Conservation (phyloP, 345 rosid genomes). For the Salix viminalis region DNA sequence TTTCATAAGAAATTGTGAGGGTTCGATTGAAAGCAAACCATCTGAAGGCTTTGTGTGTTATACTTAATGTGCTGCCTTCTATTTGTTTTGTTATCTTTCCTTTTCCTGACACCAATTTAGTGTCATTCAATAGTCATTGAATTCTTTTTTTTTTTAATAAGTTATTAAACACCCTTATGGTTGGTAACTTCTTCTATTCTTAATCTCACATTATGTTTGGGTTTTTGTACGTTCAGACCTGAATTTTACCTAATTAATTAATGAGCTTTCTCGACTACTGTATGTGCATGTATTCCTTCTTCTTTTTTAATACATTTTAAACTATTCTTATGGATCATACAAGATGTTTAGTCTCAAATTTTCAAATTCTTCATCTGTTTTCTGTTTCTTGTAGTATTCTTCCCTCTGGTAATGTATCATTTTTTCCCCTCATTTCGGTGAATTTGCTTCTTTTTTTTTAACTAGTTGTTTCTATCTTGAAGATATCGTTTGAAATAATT, state of each 20-base stretch:
- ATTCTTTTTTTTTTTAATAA: not conserved
- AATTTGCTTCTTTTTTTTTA: not conserved
- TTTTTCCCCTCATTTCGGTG: not conserved
- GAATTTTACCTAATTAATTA: not conserved
- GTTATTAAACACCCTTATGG: not conserved
- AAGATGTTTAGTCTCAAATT: not conserved
- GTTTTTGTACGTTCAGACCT: not conserved
- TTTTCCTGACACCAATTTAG: not conserved
- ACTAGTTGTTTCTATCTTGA: not conserved
- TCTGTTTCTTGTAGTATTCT: not conserved
- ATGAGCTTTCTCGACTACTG: not conserved
- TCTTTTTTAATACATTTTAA: not conserved
- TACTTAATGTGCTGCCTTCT: not conserved
- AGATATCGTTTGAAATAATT: not conserved
- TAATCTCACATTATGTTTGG: not conserved
- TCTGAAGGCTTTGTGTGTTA: not conserved
- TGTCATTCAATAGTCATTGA: not conserved
- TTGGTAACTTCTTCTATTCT: not conserved
- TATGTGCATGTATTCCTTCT: not conserved
- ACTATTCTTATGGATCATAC: not conserved
- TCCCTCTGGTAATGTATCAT: not conserved
- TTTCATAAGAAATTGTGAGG: not conserved
- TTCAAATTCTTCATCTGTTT: not conserved
- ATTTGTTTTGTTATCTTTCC: not conserved
- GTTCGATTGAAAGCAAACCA: not conserved